Percentiles rank a stretch among this genome's conserved stretches.
These are phyloP conservation scores for Athelia psychrophila DNA, from an alignment of 1,284 basidiomycete species.

Conservation along the genomic window DNA sequence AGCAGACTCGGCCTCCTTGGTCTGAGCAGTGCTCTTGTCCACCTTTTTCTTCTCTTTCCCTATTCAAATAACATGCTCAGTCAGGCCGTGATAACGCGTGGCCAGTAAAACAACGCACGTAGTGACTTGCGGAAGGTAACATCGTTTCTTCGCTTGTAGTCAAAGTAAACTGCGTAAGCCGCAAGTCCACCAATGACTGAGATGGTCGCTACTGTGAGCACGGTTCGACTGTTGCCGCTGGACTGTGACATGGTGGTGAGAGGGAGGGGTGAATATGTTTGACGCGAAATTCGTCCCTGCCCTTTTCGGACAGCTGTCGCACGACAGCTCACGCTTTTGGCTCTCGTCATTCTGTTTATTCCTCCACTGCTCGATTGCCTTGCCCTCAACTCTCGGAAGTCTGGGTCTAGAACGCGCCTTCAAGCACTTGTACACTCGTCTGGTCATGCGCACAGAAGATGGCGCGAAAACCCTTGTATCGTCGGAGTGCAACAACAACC, in stretches of 20 bases:
- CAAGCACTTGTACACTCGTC: neutral
- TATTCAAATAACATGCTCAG: slow-evolving; percentile 27
- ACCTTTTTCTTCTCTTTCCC: slow-evolving; percentile 91
- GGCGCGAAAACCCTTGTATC: neutral
- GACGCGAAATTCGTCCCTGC: neutral
- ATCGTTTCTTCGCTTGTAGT: slow-evolving; percentile 92
- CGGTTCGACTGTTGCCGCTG: neutral
- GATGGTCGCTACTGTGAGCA: neutral
- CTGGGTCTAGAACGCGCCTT: neutral
- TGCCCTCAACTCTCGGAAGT: neutral
- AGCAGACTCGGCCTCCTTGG: slow-evolving; percentile 40
- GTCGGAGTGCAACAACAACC: neutral
- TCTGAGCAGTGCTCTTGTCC: slow-evolving; percentile 72
- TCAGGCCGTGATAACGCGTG: slow-evolving; percentile 6
- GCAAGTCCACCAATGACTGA: slow-evolving; percentile 65
- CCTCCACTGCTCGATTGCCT: neutral
- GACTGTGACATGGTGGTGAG: too few species aligned
- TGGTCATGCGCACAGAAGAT: neutral
- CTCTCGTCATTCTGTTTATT: neutral
- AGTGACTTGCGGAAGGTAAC: slow-evolving; percentile 85
- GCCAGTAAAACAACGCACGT: slow-evolving; percentile 40
- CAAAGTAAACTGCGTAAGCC: slow-evolving; percentile 90
- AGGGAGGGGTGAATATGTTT: neutral
- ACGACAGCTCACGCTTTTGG: too few species aligned
- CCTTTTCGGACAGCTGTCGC: too few species aligned